Evolutionary conservation across 2,329 filamentous ascomycete species (phyloP), one percentile per base, ranked within the genome.

Genomic region (Sphaerulina populicola): DNA sequence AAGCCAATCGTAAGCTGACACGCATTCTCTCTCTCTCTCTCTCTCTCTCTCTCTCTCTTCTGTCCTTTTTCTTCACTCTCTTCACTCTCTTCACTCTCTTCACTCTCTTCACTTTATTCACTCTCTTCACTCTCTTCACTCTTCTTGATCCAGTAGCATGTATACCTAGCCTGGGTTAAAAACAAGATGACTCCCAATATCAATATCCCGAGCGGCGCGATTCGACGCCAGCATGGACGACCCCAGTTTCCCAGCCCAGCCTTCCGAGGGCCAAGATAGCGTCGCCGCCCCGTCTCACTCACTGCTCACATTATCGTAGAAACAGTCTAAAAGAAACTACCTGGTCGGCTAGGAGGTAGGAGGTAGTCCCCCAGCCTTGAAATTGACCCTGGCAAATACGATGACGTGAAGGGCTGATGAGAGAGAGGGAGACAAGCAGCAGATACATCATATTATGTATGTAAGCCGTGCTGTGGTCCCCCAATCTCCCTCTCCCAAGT

Each of bases 371-470:
- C 11, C 30, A 35, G 31, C 47, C 47, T 49, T 49, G 38, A 29
- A 49, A 49, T 27, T 35, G 31, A 35, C 31, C 31, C 31, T 35
- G 31, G 6, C 31, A 35, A n/a, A 35, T 11, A 35, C 31, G 30
- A 49, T 49, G 47, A 49, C 47, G 47, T 43, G 47, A 43, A 49
- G 36, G 47, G 38, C 40, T 42, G 18, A n/a, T 8, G 40, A 8
- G 6, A 11, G 6, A 11, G 40, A 43, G 23, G 40, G 23, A 23
- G 15, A 43, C 23, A 5, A 27, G 18, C 18, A 18, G 18, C 18
- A n/a, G n/a, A n/a, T n/a, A n/a, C n/a, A n/a, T n/a, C n/a, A n/a
- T n/a, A n/a, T n/a, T n/a, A 18, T 18, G 2, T 18, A 18, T 18
- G 18, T 18, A 18, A 18, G 2, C 18, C 18, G 2, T 18, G 2